Evolutionary conservation across 2,329 filamentous ascomycete genomes (phyloP).

Genomic region (Fusarium oxysporum): DNA sequence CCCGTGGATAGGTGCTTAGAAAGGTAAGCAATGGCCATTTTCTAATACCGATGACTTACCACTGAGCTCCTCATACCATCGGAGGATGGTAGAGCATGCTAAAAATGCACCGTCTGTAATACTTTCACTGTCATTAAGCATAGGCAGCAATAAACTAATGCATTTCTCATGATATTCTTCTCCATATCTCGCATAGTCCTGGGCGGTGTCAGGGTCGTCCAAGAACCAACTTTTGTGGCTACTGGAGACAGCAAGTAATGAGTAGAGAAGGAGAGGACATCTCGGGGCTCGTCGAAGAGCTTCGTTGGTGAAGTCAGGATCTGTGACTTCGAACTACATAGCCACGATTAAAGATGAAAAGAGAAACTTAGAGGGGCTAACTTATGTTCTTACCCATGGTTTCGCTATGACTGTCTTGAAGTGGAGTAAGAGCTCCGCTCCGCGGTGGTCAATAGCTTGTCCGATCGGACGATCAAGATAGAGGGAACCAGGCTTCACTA

Average conservation of each 20-base stretch:
- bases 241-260: not conserved
- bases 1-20: not conserved
- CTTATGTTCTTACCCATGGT: not conserved
- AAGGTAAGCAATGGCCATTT: not conserved
- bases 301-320: not conserved
- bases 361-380: rapidly evolving
- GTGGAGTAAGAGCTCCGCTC: rapidly evolving
- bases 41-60: not conserved
- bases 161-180: not conserved
- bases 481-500: not conserved
- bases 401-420: not conserved
- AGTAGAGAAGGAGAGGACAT: not conserved
- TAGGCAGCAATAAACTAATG: not conserved
- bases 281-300: not conserved
- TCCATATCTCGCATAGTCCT: not conserved
- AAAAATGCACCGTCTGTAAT: not conserved
- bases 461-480: not conserved
- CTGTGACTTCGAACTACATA: not conserved
- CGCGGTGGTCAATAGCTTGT: not conserved
- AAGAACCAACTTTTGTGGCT: not conserved
- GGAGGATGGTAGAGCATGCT: not conserved
- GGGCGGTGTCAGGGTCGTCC: not conserved
- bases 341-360: not conserved
- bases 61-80: not conserved
- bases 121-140: not conserved